A percentile compares a stretch with the other conserved stretches of the same genome.
phyloP scores from a whole-genome alignment of 2,329 filamentous ascomycete species.

The Xylariales sp. region DNA sequence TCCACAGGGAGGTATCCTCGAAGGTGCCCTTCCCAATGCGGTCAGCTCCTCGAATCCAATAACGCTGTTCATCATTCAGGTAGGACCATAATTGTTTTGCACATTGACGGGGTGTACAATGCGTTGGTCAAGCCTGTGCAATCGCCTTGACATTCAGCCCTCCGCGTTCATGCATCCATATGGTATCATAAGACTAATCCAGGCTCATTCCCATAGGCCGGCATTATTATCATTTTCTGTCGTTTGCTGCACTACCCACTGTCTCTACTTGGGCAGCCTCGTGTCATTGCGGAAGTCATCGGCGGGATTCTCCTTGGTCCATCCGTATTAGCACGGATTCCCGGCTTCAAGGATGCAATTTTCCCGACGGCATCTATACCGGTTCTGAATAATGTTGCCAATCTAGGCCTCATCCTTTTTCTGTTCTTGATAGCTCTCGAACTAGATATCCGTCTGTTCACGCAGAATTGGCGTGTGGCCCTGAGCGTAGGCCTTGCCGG shows the following conservation, averaged over 20 bases:
- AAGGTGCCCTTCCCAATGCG: slow-evolving; percentile 62
- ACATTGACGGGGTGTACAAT: too few relatives aligned
- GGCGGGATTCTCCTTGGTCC: slow-evolving; percentile 70
- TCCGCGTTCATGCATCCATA: too few relatives aligned
- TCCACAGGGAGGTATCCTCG: slow-evolving; percentile 60
- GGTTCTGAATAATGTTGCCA: slow-evolving; percentile 63
- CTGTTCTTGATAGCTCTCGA: slow-evolving; percentile 73
- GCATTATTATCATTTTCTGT: slow-evolving; percentile 70
- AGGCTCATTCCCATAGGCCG: slow-evolving; percentile 40
- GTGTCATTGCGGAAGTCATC: slow-evolving; percentile 74
- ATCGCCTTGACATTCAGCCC: too few relatives aligned
- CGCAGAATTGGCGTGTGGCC: slow-evolving; percentile 67
- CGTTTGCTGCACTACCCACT: slow-evolving; percentile 68
- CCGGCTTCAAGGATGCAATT: slow-evolving; percentile 61
- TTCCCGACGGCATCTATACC: slow-evolving; percentile 64
- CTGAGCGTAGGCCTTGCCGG: slow-evolving; percentile 63
- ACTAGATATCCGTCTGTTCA: slow-evolving; percentile 64
- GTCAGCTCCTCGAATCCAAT: slow-evolving; percentile 71
- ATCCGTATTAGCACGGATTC: slow-evolving; percentile 69
- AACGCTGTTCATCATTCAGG: slow-evolving; percentile 72
- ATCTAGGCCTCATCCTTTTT: slow-evolving; percentile 67
- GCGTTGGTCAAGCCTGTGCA: too few relatives aligned
- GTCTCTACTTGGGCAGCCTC: slow-evolving; percentile 65
- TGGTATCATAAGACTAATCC: background rate
- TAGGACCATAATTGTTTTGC: slow-evolving; percentile 17